Evolutionary conservation across 345 rosid genomes (phyloP).

Genomic region (Lepidium didymum): DNA sequence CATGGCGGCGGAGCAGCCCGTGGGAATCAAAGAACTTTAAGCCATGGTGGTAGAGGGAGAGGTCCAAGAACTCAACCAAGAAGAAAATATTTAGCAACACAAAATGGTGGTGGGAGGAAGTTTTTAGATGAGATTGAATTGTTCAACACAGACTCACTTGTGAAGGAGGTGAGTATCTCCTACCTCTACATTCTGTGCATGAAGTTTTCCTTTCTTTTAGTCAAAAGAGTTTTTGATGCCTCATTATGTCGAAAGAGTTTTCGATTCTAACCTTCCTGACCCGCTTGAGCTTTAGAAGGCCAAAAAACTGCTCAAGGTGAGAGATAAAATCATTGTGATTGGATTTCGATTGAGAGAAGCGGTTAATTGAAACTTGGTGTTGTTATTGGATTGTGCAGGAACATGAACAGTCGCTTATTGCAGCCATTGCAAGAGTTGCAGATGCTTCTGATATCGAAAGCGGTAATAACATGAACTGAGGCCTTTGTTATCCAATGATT

Average conservation of each 20-base stretch:
- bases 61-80: slow-evolving; percentile 49
- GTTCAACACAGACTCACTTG: slow-evolving; percentile 72
- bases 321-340: neutral
- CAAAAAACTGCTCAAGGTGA: slow-evolving; percentile 74
- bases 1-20: slow-evolving; percentile 37
- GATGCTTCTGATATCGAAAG: slow-evolving; percentile 90
- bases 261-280: slow-evolving; percentile 59
- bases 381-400: slow-evolving; percentile 50
- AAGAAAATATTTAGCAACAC: slow-evolving; percentile 35
- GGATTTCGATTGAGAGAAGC: neutral
- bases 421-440: slow-evolving; percentile 82
- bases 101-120: slow-evolving; percentile 44
- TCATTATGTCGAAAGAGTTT: slow-evolving; percentile 71
- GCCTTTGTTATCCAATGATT: neutral
- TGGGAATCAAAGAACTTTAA: slow-evolving; percentile 36
- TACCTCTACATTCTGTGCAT: neutral
- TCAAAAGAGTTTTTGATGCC: neutral
- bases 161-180: slow-evolving; percentile 53
- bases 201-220: neutral
- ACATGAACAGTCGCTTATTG: slow-evolving; percentile 82
- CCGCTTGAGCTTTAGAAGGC: slow-evolving; percentile 85
- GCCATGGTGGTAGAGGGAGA: slow-evolving; percentile 46
- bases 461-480: slow-evolving; percentile 43
- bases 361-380: neutral
- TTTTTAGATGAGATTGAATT: slow-evolving; percentile 64